Base-by-base conservation (phyloP, 176 grass and related monocot species). In the Tillandsia fasciculata region DNA sequence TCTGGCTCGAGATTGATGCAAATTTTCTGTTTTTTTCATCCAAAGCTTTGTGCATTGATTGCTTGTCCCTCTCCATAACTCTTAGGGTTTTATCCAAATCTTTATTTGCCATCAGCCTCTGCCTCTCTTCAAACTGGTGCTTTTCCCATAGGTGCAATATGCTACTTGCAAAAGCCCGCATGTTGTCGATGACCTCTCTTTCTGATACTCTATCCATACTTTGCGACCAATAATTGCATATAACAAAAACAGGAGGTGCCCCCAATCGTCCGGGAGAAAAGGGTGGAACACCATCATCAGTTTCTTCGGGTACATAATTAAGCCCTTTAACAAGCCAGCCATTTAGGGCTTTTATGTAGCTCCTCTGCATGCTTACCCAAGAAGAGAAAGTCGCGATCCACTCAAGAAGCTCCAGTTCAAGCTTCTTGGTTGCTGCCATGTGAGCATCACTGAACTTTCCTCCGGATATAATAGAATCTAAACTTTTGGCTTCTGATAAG, bases 241-340 rank as follows among this genome's bases (percentile, higher is more conserved):
- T 74, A 20, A 72, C 64, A 67, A 96, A 91, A 26, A 96, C 12
- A 8, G 83, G 88, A 52, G 92, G 69, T 26, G 86, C 83, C 51
- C 92, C 92, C 80, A 96, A 65, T 49, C 74, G 75, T 22, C 83
- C 80, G 6, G 85, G 92, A 54, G 92, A 91, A 14, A 89, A 96
- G 0, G 88, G 92, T 51, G 76, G 70, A 26, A 52, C 59, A 15
- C 85, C 88, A 47, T 89, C 92, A 49, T 87, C 85, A 2, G 88
- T 91, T 14, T 79, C 81, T 78, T 96, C 88, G 2, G 83, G 85
- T 15, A 78, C 75, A 64, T 88, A 88, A 52, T 82, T 61, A 23
- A 96, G 51, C 42, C 85, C 92, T 26, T 51, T 88, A 64, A 79
- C 80, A 3, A 96, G 85, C 92, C 92, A 96, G 2, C 70, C 74